A percentile compares a stretch with the other conserved stretches of the same genome.
These are phyloP conservation scores for Mortierella sp. DNA, from an alignment of 371 early-diverging fungal genomes.

Conservation along the genomic window DNA sequence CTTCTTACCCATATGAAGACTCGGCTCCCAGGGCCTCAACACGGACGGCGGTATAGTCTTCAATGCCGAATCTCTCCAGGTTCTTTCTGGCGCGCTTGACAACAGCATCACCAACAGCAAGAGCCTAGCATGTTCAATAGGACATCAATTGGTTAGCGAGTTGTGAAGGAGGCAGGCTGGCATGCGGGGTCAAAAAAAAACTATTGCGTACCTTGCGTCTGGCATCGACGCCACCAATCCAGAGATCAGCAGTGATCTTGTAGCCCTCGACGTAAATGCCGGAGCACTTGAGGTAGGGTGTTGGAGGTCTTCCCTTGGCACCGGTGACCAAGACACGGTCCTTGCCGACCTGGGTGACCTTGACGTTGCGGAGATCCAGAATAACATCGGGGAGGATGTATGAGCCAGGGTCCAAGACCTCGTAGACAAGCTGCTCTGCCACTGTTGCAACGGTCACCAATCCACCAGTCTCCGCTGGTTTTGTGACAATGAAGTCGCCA, in stretches of 20 bases:
- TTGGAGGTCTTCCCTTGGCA: slow-evolving; percentile 76
- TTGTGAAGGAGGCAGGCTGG: background rate
- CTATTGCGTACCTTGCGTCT: slow-evolving; percentile 63
- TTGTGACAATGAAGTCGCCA: slow-evolving; percentile 78
- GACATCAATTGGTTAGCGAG: background rate
- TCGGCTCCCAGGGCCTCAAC: slow-evolving; percentile 81
- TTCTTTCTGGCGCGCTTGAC: slow-evolving; percentile 66
- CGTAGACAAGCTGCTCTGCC: slow-evolving; percentile 80
- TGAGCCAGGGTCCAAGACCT: slow-evolving; percentile 77
- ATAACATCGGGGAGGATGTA: slow-evolving; percentile 83
- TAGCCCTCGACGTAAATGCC: slow-evolving; percentile 79
- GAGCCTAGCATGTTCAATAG: slow-evolving; percentile 57
- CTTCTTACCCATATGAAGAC: slow-evolving; percentile 75
- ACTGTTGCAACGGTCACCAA: slow-evolving; percentile 76
- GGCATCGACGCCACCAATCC: slow-evolving; percentile 79
- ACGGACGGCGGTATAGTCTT: slow-evolving; percentile 65
- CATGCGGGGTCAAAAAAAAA: background rate
- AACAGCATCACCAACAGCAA: slow-evolving; percentile 76
- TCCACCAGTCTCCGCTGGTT: slow-evolving; percentile 79
- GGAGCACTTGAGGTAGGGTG: slow-evolving; percentile 76
- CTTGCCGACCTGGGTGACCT: slow-evolving; percentile 65
- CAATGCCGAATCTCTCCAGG: slow-evolving; percentile 63
- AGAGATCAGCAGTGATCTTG: slow-evolving; percentile 75
- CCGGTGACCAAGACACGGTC: slow-evolving; percentile 77
- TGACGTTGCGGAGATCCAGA: slow-evolving; percentile 76